These are phyloP conservation scores for Penicillium paradoxum DNA, from an alignment of 495 filamentous ascomycete genomes.

Conservation along the genomic window DNA sequence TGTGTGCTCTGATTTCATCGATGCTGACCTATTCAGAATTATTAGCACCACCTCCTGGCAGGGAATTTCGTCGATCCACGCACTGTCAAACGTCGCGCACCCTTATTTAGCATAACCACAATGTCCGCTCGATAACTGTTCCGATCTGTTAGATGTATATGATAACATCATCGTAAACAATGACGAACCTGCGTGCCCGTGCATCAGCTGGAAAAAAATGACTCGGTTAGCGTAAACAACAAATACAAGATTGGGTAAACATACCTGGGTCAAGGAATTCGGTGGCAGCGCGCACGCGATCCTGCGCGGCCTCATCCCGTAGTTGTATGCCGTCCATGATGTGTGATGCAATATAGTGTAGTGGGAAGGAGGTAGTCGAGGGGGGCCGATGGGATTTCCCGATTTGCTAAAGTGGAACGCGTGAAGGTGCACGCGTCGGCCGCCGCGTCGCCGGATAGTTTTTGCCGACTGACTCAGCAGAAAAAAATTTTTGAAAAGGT, in stretches of 20 bases:
- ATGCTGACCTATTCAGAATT: conserved; percentile 66
- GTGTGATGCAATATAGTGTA: conserved; percentile 13
- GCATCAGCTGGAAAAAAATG: conserved; percentile 35
- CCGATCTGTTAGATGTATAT: conserved; percentile 14
- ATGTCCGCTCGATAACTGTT: conserved; percentile 75
- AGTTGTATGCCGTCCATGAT: conserved; percentile 69
- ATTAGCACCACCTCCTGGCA: conserved; percentile 13
- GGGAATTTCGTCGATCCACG: conserved; percentile 14
- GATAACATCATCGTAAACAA: neutral
- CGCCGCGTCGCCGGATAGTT: neutral
- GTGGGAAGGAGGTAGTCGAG: conserved; percentile 15
- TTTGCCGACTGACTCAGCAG: neutral
- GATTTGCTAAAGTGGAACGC: conserved; percentile 10
- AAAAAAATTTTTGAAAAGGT: neutral
- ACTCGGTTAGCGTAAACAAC: conserved; percentile 19
- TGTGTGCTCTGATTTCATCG: conserved; percentile 90
- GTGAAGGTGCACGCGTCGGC: neutral
- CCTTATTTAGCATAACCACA: conserved; percentile 88
- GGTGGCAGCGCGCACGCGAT: conserved; percentile 72
- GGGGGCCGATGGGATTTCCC: conserved; percentile 8
- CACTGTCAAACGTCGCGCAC: conserved; percentile 63
- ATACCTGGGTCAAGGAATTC: conserved; percentile 86
- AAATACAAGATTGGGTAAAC: conserved; percentile 18
- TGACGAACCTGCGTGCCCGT: conserved; percentile 54
- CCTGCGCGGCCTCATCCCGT: conserved; percentile 73